Evolutionary conservation across 2,329 filamentous ascomycete genomes (phyloP).

Genomic region (Elsinoe perseae): DNA sequence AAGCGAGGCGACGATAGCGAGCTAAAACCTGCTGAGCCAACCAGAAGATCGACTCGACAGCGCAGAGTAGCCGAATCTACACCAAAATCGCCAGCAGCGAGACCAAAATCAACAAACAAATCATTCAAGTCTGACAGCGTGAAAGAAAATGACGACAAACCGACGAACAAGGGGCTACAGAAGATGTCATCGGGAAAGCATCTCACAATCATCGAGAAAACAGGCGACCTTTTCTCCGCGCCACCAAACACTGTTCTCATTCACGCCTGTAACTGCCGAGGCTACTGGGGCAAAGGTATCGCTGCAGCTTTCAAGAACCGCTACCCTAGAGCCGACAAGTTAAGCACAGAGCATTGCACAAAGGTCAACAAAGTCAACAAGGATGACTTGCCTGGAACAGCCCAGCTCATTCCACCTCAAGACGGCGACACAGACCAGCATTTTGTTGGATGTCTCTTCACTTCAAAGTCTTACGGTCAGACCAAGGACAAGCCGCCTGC

Average conservation of each 20-base stretch:
- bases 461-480: slow-evolving; percentile 43
- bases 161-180: too few relatives aligned
- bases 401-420: slow-evolving; percentile 47
- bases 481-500: slow-evolving; percentile 34
- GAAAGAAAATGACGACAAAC: too few relatives aligned
- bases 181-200: neutral
- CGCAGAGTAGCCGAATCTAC: neutral
- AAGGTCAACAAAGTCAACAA: slow-evolving; percentile 22
- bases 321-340: slow-evolving; percentile 45
- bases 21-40: neutral
- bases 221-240: slow-evolving; percentile 47
- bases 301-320: slow-evolving; percentile 43
- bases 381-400: slow-evolving; percentile 37
- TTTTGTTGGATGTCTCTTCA: slow-evolving; percentile 55
- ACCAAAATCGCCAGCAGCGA: neutral
- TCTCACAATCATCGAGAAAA: slow-evolving; percentile 19
- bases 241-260: slow-evolving; percentile 45
- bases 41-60: neutral
- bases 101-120: neutral
- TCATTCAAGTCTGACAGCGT: too few relatives aligned
- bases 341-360: slow-evolving; percentile 44
- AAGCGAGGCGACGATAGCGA: neutral
- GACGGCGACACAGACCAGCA: slow-evolving; percentile 31
- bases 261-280: slow-evolving; percentile 54
- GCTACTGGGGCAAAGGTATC: slow-evolving; percentile 53